phyloP scores from a whole-genome alignment of 1,139 yeast species.

The Candida freyschussii region DNA sequence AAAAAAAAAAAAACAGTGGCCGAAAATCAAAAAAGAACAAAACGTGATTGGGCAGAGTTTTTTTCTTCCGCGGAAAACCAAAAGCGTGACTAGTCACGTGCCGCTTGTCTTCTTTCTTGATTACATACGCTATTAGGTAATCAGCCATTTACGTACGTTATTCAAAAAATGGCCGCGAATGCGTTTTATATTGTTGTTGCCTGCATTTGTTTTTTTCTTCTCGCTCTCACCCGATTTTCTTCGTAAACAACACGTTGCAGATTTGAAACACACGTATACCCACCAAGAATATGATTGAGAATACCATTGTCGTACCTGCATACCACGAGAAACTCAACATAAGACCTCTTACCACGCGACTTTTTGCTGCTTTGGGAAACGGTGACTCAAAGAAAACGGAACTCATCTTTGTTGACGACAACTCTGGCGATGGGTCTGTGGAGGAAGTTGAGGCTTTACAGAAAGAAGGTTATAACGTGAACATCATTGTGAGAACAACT shows the following conservation, averaged over 20 bases:
- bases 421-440: slow-evolving; percentile 44
- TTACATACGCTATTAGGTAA: no score
- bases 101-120: no score
- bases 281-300: slow-evolving; percentile 31
- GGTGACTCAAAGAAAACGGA: slow-evolving; percentile 36
- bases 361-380: slow-evolving; percentile 41
- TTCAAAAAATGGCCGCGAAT: no score
- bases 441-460: slow-evolving; percentile 40
- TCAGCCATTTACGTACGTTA: no score
- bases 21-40: slow-evolving; percentile 10
- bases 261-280: background rate
- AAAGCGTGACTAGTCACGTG: no score
- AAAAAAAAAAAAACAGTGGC: no score
- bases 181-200: no score
- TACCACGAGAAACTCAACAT: slow-evolving; percentile 42
- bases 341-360: slow-evolving; percentile 39
- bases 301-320: slow-evolving; percentile 42
- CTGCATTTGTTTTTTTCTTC: no score
- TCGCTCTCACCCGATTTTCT: no score
- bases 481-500: slow-evolving; percentile 40
- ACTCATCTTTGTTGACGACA: slow-evolving; percentile 43
- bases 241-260: no score
- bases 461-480: slow-evolving; percentile 40
- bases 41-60: slow-evolving; percentile 4
- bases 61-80: background rate